Base-by-base conservation (phyloP, 176 grass and related monocot genomes). In the Oryza glaberrima region DNA sequence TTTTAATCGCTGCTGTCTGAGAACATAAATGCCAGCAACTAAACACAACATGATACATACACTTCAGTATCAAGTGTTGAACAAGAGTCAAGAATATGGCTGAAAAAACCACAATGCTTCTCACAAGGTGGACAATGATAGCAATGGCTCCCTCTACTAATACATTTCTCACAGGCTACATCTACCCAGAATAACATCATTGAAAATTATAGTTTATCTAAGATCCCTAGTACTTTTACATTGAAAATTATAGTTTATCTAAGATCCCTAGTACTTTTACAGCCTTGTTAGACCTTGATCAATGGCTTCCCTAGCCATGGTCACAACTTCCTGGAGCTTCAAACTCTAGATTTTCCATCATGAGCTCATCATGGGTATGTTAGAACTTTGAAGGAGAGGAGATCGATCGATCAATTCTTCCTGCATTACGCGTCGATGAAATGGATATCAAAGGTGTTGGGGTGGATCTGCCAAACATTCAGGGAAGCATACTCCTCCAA, bases 381-480 rank as follows among this genome's bases (percentile, higher is more conserved):
- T 71, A 70, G 15, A 45, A 61, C 20, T 61, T 60, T 8, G 19
- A 61, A 61, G 2, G 6, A 46, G 47, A 69, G 71, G 47, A 69
- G 71, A 69, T 63, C 0, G 4, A 30, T 70, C 0, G 6, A 30
- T 70, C 0, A 2, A 30, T 58, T 87, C 2, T 56, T 43, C 19
- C 43, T 8, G 1, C 73, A 71, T 95, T 81, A 99, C 16, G 94
- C 91, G 4, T 99, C 97, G 10, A 96, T 96, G 87, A 99, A 99
- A 64, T 90, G 97, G 85, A 96, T 88, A 82, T 99, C 92, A 0
- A 99, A 99, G 65, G 97, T 99, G 84, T 74, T 96, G 7, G 92
- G 97, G 77, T 99, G 93, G 68, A 99, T 99, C 69, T 99, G 97
- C 97, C 97, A 99, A 78, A 99, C 94, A 22, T 99, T 99, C 79